Conservation (phyloP, 2,329 filamentous ascomycete species). For the Botrytis elliptica region DNA sequence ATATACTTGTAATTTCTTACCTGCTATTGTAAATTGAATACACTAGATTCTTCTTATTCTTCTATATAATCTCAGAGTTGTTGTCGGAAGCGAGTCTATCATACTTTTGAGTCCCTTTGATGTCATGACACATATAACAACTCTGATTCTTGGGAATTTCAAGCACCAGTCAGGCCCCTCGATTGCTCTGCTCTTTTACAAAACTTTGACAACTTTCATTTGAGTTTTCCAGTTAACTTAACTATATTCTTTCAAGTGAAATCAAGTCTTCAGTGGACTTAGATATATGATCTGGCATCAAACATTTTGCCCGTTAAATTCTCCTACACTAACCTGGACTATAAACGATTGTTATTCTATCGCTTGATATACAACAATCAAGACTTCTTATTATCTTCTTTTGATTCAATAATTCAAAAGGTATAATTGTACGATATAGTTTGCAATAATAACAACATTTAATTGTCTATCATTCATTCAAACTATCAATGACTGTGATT, state of each 20-base stretch:
- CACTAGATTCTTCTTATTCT: neutral
- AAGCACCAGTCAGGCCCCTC: neutral
- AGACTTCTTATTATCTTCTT: neutral
- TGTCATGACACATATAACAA: neutral
- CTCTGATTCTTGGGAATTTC: neutral
- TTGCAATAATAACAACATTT: neutral
- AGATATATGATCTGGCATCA: neutral
- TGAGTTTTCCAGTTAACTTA: neutral
- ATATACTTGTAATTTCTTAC: neutral
- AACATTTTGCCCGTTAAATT: neutral
- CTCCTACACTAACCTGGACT: neutral
- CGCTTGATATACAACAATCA: neutral
- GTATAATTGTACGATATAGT: neutral
- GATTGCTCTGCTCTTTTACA: neutral
- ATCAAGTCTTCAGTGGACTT: rapidly evolving
- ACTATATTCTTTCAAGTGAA: neutral
- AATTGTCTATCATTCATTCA: neutral
- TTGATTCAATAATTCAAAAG: neutral
- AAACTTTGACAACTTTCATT: neutral
- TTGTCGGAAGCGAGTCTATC: neutral
- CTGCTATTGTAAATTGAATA: neutral
- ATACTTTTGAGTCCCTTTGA: neutral
- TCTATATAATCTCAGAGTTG: neutral
- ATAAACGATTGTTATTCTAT: neutral
- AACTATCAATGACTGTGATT: neutral